A percentile compares a stretch with the other conserved stretches of the same genome.
Conservation (phyloP, 2,329 filamentous ascomycete species). For the Lachnellula hyalina region DNA sequence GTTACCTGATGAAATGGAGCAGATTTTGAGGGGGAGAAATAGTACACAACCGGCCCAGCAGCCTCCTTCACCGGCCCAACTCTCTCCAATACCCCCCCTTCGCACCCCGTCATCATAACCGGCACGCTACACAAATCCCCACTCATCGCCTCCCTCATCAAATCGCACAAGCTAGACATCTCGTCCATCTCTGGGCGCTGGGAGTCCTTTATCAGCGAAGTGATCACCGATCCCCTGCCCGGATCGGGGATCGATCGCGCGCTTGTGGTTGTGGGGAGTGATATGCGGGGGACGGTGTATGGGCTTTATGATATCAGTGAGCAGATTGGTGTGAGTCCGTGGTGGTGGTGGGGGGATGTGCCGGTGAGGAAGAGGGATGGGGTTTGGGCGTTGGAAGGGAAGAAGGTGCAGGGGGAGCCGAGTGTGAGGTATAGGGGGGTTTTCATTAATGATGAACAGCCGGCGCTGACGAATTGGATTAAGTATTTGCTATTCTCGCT, state of each 20-base stretch:
- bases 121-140: constrained; percentile 63
- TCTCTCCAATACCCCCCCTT: constrained; percentile 27
- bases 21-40: background rate
- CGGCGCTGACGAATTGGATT: constrained; percentile 60
- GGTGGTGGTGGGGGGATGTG: constrained; percentile 54
- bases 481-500: constrained; percentile 16
- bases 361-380: constrained; percentile 38
- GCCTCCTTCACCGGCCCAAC: constrained; percentile 41
- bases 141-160: constrained; percentile 54
- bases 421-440: constrained; percentile 54
- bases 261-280: constrained; percentile 63
- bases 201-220: constrained; percentile 60
- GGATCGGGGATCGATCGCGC: constrained; percentile 47
- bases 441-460: constrained; percentile 58
- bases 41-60: constrained; percentile 41
- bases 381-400: constrained; percentile 41
- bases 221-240: constrained; percentile 51
- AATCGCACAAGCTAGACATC: constrained; percentile 51
- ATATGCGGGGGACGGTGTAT: constrained; percentile 61
- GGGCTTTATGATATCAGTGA: constrained; percentile 67
- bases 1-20: background rate
- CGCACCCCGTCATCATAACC: constrained; percentile 57
- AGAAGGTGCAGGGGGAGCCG: constrained; percentile 44
- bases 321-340: constrained; percentile 67
- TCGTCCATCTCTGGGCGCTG: constrained; percentile 55